phyloP scores from a whole-genome alignment of 108 stramenopile genomes.

The Pseudonitzschia delicatissima region DNA sequence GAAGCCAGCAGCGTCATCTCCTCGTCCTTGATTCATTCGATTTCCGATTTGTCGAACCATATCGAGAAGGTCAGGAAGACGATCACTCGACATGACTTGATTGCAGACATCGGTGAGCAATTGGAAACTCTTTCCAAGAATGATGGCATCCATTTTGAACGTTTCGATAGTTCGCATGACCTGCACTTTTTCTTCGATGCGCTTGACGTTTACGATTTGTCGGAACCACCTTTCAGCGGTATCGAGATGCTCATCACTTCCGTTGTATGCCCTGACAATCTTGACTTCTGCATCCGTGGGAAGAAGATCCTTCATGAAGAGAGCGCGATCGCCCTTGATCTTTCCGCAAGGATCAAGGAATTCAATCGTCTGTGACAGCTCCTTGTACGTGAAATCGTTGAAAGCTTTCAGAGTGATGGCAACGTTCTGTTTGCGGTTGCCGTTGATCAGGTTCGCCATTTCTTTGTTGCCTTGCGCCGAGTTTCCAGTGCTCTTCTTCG shows the following conservation, averaged over 20 bases:
- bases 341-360: slow-evolving; percentile 70
- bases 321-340: slow-evolving; percentile 73
- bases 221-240: slow-evolving; percentile 81
- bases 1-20: slow-evolving; percentile 86
- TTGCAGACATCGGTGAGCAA: slow-evolving; percentile 65
- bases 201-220: slow-evolving; percentile 60
- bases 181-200: slow-evolving; percentile 74
- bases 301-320: slow-evolving; percentile 74
- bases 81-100: slow-evolving; percentile 76
- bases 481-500: slow-evolving; percentile 23
- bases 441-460: slow-evolving; percentile 73
- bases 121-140: slow-evolving; percentile 49
- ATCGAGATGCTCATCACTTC: slow-evolving; percentile 54
- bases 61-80: slow-evolving; percentile 75
- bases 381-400: slow-evolving; percentile 56
- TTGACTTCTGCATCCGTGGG: slow-evolving; percentile 68
- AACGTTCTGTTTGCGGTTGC: slow-evolving; percentile 78
- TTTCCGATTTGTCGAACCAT: slow-evolving; percentile 91
- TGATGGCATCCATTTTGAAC: slow-evolving; percentile 59
- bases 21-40: slow-evolving; percentile 87
- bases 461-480: slow-evolving; percentile 31
- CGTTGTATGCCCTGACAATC: slow-evolving; percentile 64
- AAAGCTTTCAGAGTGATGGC: slow-evolving; percentile 85
- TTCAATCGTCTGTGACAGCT: slow-evolving; percentile 70
- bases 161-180: slow-evolving; percentile 75